These are phyloP conservation scores for Arachnomyces sp. DNA, from an alignment of 2,329 filamentous ascomycete genomes.

Conservation along the genomic window DNA sequence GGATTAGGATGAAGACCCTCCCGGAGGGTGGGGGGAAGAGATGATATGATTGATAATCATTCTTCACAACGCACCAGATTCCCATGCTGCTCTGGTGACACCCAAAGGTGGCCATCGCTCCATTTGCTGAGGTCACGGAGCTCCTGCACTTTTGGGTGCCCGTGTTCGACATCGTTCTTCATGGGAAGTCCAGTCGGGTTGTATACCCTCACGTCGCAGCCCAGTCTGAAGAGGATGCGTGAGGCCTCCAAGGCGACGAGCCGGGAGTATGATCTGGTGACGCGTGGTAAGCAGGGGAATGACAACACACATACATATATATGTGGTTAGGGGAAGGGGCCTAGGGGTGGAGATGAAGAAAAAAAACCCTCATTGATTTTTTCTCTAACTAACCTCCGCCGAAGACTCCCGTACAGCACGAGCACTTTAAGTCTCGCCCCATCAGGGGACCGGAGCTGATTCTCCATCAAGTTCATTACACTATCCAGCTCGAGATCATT, in stretches of 20 bases:
- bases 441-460: slow-evolving; percentile 33
- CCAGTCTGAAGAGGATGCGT: slow-evolving; percentile 54
- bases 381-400: slow-evolving; percentile 37
- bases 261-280: slow-evolving; percentile 49
- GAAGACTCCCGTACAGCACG: slow-evolving; percentile 54
- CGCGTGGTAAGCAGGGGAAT: not conserved
- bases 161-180: slow-evolving; percentile 54
- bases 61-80: slow-evolving; percentile 48
- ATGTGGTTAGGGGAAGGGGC: too few relatives aligned
- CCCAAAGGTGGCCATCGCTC: slow-evolving; percentile 60
- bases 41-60: too few relatives aligned
- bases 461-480: slow-evolving; percentile 42
- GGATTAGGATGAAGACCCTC: slow-evolving; percentile 6
- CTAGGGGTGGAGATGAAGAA: too few relatives aligned
- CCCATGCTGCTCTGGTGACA: slow-evolving; percentile 59
- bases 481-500: slow-evolving; percentile 48
- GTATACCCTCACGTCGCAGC: slow-evolving; percentile 58
- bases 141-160: slow-evolving; percentile 55
- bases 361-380: too few relatives aligned
- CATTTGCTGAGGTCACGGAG: slow-evolving; percentile 52
- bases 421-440: slow-evolving; percentile 48
- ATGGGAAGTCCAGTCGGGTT: slow-evolving; percentile 51
- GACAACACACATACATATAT: slow-evolving; percentile 6
- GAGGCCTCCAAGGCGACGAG: slow-evolving; percentile 53
- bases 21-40: slow-evolving; percentile 1